phyloP scores from a whole-genome alignment of 345 rosid genomes.

The Brassica cretica region DNA sequence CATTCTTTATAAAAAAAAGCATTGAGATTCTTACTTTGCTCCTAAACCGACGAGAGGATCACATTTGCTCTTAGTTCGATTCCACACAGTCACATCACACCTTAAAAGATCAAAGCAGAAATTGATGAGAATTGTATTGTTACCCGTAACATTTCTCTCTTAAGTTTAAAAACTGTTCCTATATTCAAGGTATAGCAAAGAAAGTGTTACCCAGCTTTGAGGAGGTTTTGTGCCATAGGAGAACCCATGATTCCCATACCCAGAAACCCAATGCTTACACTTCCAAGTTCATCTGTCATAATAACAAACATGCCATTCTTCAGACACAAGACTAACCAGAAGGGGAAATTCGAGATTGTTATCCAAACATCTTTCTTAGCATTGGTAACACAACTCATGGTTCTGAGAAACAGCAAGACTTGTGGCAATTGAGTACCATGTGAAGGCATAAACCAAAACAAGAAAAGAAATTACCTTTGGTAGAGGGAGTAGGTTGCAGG shows the following conservation, averaged over 20 bases:
- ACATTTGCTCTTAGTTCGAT: constrained; percentile 90
- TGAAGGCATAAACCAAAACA: constrained; percentile 3
- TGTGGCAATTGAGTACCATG: constrained; percentile 11
- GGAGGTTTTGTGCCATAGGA: constrained; percentile 93
- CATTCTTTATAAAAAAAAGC: constrained; percentile 3
- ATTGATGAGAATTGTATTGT: background rate
- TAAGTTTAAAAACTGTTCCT: constrained; percentile 2
- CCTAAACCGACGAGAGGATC: constrained; percentile 81
- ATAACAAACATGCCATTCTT: background rate
- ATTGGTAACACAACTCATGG: background rate
- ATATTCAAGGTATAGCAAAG: background rate
- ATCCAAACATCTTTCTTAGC: constrained; percentile 3
- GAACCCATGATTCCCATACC: constrained; percentile 95
- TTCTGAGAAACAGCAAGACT: background rate
- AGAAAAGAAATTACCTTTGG: constrained; percentile 41
- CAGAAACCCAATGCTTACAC: constrained; percentile 72
- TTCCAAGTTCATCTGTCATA: constrained; percentile 33
- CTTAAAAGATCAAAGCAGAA: constrained; percentile 39
- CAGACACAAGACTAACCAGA: constrained; percentile 6
- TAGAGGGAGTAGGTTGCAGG: constrained; percentile 45
- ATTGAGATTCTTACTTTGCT: constrained; percentile 63
- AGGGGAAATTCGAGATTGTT: background rate
- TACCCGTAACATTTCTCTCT: background rate
- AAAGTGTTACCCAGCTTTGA: constrained; percentile 73
- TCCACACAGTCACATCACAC: constrained; percentile 89